Evolutionary conservation across 1,284 basidiomycete genomes (phyloP), one percentile per base, ranked within the genome.

Genomic region (Ustilago cynodontis): DNA sequence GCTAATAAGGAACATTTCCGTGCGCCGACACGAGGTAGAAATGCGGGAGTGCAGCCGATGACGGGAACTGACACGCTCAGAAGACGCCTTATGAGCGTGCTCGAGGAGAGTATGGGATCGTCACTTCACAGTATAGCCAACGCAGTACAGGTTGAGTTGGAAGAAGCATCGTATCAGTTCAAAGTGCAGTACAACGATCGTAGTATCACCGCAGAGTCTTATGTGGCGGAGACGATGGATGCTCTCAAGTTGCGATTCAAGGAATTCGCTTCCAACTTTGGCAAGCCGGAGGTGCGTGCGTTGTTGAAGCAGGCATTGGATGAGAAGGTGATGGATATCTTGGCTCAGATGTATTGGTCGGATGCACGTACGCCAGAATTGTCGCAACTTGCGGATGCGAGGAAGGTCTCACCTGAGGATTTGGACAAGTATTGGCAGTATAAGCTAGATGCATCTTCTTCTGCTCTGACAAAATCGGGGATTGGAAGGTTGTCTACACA

Each of bases 121-220:
- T 95, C 94, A 45, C 89, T 99, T 11, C 94, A 98, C 82, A 92
- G 93, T 1, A 98, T 99, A 85, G 94, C 94, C 59, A 98, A 98
- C 85, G 94, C 94, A 1, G 96, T 99, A 5, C 95, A 97, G 82
- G 90, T 97, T 37, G 97, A 99, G 86, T 90, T 98, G 14, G 96
- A 99, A 86, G 96, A 98, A 83, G 92, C 96, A 1, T 92, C 91
- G 29, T 99, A 99, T 86, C 95, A 98, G 86, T 99, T 99, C 90
- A 99, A 99, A 87, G 95, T 99, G 0, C 94, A 98, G 86, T 99
- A 99, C 89, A 99, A 99, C 85, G 97, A 99, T 87, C 91, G 94
- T 22, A 90, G 93, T 28, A 93, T 98, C 78, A 93, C 93, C 0
- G 92, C 97, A 13, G 97, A 99, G 86, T 95, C 93, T 3, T 99